Evolutionary conservation across 2,329 filamentous ascomycete species (phyloP), one percentile per base, ranked within the genome.

Genomic region (Thelonectria olida): DNA sequence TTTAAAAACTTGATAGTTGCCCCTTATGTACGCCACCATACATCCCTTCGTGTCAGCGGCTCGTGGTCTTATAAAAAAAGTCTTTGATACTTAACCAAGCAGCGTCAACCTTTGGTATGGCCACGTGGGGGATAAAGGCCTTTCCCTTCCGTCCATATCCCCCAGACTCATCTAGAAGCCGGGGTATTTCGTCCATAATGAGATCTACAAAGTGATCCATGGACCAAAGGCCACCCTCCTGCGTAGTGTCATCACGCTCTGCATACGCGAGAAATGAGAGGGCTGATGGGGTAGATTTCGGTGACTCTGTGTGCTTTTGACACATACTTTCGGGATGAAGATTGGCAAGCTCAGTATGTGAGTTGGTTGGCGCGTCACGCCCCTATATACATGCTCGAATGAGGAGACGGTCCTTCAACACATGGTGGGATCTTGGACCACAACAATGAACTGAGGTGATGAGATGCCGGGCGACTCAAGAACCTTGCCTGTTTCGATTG

Each of bases 361-460:
- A 22, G 57, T 56, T 25, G 41, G 6, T 4, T 9, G n/a, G 20
- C 41, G 5, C 4, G 9, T 20, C 17, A 36, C 52, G 22, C 59
- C 61, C 8, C 28, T 25, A n/a, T 67, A 70, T 5, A 63, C 52
- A 13, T 64, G 50, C 28, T 64, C 38, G 36, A 70, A 70, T 8
- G 61, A 63, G 8, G 67, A 61, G 13, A 64, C 31, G 8, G 65
- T 68, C 15, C 67, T 61, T 9, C 65, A 44, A 27, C 57, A 67
- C 67, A 70, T 68, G 9, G 64, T 70, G 2, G 63, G 67, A 25
- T 68, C 65, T 20, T 70, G 67, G 13, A 65, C 59, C 19, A 68
- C 55, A 9, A 67, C 52, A 22, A 70, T 60, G 12, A 63, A 70
- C 20, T 39, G 27, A n/a, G 67, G 67, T 2, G 61, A 65, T n/a